These are phyloP conservation scores for Ogataea pilisensis DNA, from an alignment of 805 yeast species.

Conservation along the genomic window DNA sequence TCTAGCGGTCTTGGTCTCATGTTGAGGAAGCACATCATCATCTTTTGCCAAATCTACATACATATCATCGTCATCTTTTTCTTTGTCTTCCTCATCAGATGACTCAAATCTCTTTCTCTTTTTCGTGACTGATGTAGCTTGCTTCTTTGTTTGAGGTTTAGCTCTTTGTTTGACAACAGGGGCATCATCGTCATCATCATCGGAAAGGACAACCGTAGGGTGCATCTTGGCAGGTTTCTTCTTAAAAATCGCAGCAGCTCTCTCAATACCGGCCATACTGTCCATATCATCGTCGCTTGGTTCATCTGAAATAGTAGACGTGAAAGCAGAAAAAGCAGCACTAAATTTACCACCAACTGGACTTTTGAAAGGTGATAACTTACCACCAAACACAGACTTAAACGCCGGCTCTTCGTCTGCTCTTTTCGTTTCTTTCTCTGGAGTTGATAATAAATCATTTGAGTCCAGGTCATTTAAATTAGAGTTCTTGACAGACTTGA, in stretches of 20 bases:
- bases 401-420: slow-evolving; percentile 21
- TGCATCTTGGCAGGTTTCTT: slow-evolving; percentile 3
- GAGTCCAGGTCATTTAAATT: slow-evolving; percentile 2
- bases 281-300: slow-evolving; percentile 1
- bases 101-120: background rate
- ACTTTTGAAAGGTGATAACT: slow-evolving; percentile 6
- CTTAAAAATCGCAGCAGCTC: slow-evolving; percentile 16
- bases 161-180: background rate
- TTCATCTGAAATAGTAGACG: background rate
- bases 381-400: slow-evolving; percentile 33
- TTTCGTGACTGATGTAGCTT: slow-evolving; percentile 2
- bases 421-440: slow-evolving; percentile 2
- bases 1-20: slow-evolving; percentile 3
- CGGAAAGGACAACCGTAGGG: slow-evolving; percentile 5
- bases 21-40: slow-evolving; percentile 5
- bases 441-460: background rate
- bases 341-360: slow-evolving; percentile 13
- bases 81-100: slow-evolving; percentile 7
- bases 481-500: background rate
- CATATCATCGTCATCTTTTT: slow-evolving; percentile 7
- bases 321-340: slow-evolving; percentile 20
- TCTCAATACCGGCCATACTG: slow-evolving; percentile 9
- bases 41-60: slow-evolving; percentile 12
- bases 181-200: slow-evolving; percentile 6
- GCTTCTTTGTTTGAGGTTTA: background rate